These are phyloP conservation scores for Pseudognaphalium luteoalbum DNA, from an alignment of 129 eudicot species.

Conservation along the genomic window DNA sequence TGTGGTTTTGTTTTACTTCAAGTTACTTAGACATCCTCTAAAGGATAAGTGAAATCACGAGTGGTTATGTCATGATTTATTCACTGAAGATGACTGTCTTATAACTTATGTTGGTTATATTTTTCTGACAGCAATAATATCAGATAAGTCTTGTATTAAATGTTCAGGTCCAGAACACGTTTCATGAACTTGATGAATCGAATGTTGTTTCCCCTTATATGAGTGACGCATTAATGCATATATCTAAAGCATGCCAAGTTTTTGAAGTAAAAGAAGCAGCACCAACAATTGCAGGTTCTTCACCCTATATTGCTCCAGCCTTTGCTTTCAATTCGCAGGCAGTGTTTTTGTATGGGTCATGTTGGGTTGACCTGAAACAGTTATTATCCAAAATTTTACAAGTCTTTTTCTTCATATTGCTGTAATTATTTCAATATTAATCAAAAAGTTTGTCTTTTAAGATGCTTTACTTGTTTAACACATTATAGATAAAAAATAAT, in stretches of 20 bases:
- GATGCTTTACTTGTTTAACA: neutral
- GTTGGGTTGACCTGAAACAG: conserved; percentile 4
- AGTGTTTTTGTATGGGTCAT: neutral
- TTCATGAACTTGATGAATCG: conserved; percentile 73
- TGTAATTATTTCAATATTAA: neutral
- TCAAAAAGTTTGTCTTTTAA: neutral
- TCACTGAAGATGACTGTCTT: neutral
- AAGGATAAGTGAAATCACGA: neutral
- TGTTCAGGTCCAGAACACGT: conserved; percentile 64
- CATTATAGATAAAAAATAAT: neutral
- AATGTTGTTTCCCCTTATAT: conserved; percentile 66
- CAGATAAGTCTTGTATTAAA: neutral
- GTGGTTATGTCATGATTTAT: neutral
- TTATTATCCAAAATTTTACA: neutral
- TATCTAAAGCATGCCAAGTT: conserved; percentile 72
- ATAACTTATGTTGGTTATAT: neutral
- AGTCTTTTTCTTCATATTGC: neutral
- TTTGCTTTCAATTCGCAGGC: neutral
- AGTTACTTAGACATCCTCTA: neutral
- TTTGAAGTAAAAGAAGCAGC: conserved; percentile 88
- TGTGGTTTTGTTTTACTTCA: too few relatives aligned
- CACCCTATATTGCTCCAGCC: conserved; percentile 10
- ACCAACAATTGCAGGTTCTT: conserved; percentile 65
- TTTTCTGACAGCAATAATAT: neutral
- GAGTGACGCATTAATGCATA: conserved; percentile 75